Percentiles rank a stretch among this genome's conserved stretches.
These are phyloP conservation scores for Beauveria brongniartii DNA, from an alignment of 2,329 filamentous ascomycete genomes.

Conservation along the genomic window DNA sequence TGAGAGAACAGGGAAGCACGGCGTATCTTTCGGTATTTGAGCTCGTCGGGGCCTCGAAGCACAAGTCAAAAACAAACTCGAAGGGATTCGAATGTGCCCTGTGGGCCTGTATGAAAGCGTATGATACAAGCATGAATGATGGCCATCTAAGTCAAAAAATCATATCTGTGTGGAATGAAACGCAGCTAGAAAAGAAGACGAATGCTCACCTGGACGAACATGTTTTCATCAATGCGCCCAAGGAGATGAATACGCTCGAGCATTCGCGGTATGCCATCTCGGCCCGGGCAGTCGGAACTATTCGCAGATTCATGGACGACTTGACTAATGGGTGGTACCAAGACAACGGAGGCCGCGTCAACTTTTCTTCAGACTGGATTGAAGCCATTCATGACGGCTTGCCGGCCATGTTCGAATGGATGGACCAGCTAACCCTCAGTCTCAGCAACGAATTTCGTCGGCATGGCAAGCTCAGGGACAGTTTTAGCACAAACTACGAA, in stretches of 20 bases:
- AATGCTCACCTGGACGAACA: slow-evolving; percentile 22
- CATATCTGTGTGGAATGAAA: slow-evolving; percentile 23
- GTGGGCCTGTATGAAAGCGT: slow-evolving; percentile 30
- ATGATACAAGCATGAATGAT: slow-evolving; percentile 21
- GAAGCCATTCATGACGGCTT: slow-evolving; percentile 29
- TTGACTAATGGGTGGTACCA: slow-evolving; percentile 25
- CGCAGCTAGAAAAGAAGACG: slow-evolving; percentile 18
- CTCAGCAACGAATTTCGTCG: slow-evolving; percentile 30
- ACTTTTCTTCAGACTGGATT: slow-evolving; percentile 30
- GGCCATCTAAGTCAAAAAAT: slow-evolving; percentile 20
- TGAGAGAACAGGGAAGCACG: slow-evolving; percentile 12
- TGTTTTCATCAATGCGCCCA: slow-evolving; percentile 24
- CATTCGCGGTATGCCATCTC: slow-evolving; percentile 25
- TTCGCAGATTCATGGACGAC: slow-evolving; percentile 25
- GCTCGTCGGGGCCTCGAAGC: slow-evolving; percentile 23
- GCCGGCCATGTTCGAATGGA: slow-evolving; percentile 23
- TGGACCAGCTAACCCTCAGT: slow-evolving; percentile 24
- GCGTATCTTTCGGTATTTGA: slow-evolving; percentile 29
- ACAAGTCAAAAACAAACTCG: slow-evolving; percentile 12
- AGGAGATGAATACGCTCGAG: slow-evolving; percentile 18
- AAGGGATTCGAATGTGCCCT: slow-evolving; percentile 26
- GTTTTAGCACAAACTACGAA: slow-evolving; percentile 16
- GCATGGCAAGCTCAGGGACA: slow-evolving; percentile 18
- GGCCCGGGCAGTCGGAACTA: slow-evolving; percentile 20
- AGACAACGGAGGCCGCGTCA: slow-evolving; percentile 18